Base-by-base conservation (phyloP, 768 basidiomycete genomes). In the Xerocomellus dryophilus region DNA sequence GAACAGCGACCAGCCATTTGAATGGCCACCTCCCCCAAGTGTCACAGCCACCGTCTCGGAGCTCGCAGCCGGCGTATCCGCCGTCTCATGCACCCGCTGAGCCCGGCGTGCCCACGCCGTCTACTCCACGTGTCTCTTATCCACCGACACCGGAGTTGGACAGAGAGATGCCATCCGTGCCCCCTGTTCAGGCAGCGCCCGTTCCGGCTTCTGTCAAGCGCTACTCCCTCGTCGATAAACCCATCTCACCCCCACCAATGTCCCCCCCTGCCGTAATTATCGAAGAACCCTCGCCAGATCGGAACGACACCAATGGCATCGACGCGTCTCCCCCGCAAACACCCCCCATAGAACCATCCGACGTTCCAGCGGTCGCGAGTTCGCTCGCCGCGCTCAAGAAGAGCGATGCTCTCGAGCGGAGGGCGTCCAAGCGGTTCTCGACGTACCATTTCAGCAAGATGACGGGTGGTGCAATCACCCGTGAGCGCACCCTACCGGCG, bases 351-450 rank as follows among this genome's bases (percentile, higher is more conserved):
- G 73, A 74, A 2, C 53, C 62, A 21, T 53, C 76, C n/a, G 75
- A 78, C 32, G 70, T 74, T 12, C 86, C 88, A 35, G 86, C 81
- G 0, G 82, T 90, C 23, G 89, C 88, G 47, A 82, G 83, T 63
- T 88, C 91, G 6, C 79, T 98, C 10, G 93, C 91, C 7, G 93
- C 93, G 8, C 78, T 99, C 43, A 88, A 95, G 71, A 85, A 88
- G 63, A 85, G 82, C 47, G 93, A 95, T 60, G 80, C 84, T 1
- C 80, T 98, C 36, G 92, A 94, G 62, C 83, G 96, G 20, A 80
- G 96, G 43, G 96, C 96, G 17, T 94, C 91, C 20, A 98, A 98
- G 67, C 89, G 97, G 0, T 98, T 94, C 73, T 97, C 94, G 40
- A 86, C 86, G 2, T 98, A 96, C 68, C 91, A 94, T 59, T 89